A percentile compares a stretch with the other conserved stretches of the same genome.
Conservation (phyloP, 495 filamentous ascomycete genomes). For the Trichoderma virens region DNA sequence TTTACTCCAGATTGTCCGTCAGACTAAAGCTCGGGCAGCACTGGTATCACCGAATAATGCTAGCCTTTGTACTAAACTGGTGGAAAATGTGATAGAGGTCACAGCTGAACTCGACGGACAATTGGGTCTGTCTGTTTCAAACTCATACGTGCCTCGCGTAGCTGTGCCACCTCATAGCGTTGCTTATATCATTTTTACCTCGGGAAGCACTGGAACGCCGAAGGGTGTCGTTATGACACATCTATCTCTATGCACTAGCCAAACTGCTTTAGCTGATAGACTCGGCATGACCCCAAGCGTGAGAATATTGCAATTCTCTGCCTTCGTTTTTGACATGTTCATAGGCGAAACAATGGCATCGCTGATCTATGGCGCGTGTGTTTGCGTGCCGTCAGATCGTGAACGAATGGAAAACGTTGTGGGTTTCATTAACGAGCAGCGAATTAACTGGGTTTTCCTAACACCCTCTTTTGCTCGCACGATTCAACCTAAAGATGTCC, state of each 20-base stretch:
- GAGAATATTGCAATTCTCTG: neutral
- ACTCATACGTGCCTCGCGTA: neutral
- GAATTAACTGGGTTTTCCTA: slow-evolving; percentile 23
- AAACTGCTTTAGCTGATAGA: slow-evolving; percentile 40
- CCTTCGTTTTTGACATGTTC: slow-evolving; percentile 42
- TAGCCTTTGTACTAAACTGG: neutral
- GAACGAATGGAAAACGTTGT: slow-evolving; percentile 8
- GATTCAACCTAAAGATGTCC: neutral
- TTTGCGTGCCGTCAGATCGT: slow-evolving; percentile 46
- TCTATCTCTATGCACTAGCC: neutral
- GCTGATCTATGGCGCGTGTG: slow-evolving; percentile 45
- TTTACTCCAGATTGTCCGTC: neutral
- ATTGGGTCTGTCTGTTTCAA: neutral
- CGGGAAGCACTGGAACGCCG: neutral
- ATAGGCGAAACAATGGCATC: slow-evolving; percentile 43
- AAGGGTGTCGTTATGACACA: neutral
- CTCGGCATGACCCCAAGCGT: neutral
- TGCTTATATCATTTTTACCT: neutral
- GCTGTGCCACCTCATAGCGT: neutral
- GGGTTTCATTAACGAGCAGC: slow-evolving; percentile 20
- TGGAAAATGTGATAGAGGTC: slow-evolving; percentile 41
- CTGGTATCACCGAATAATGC: slow-evolving; percentile 21
- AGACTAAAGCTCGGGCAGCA: slow-evolving; percentile 28
- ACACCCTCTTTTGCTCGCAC: slow-evolving; percentile 22
- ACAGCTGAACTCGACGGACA: slow-evolving; percentile 32